Evolutionary conservation across 164 flowering plant genomes (phyloP).

Genomic region (Aristolochia contorta): DNA sequence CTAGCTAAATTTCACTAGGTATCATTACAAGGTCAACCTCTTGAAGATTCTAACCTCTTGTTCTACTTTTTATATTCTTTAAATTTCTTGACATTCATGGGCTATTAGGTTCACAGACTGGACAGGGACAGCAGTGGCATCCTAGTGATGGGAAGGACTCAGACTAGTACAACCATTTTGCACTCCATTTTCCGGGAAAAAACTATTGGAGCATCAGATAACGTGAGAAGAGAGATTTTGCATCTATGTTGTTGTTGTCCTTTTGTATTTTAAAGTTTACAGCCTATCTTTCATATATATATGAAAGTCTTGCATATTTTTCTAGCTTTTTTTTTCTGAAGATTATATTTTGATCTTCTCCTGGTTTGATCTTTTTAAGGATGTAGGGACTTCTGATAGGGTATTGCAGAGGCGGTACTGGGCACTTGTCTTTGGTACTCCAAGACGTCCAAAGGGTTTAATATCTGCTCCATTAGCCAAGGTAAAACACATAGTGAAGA

Average conservation of each 20-base stretch:
- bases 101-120: constrained; percentile 80
- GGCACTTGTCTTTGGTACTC: constrained; percentile 92
- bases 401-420: constrained; percentile 52
- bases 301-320: background rate
- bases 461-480: constrained; percentile 74
- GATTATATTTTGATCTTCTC: background rate
- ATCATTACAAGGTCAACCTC: no score
- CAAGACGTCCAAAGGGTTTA: constrained; percentile 52
- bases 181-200: constrained; percentile 93
- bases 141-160: constrained; percentile 92
- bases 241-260: background rate
- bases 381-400: constrained; percentile 23
- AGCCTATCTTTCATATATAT: background rate
- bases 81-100: no score
- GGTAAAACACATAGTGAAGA: constrained; percentile 26
- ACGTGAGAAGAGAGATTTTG: constrained; percentile 30
- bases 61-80: no score
- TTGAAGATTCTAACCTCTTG: no score
- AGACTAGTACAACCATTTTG: constrained; percentile 54
- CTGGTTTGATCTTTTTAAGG: constrained; percentile 23
- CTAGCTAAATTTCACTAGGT: no score
- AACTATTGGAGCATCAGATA: constrained; percentile 51
- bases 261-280: no score
- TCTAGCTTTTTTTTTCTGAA: background rate
- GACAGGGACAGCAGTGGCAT: constrained; percentile 95